phyloP scores from a whole-genome alignment of 169 alveolate genomes.

The Eimeria sp. region DNA sequence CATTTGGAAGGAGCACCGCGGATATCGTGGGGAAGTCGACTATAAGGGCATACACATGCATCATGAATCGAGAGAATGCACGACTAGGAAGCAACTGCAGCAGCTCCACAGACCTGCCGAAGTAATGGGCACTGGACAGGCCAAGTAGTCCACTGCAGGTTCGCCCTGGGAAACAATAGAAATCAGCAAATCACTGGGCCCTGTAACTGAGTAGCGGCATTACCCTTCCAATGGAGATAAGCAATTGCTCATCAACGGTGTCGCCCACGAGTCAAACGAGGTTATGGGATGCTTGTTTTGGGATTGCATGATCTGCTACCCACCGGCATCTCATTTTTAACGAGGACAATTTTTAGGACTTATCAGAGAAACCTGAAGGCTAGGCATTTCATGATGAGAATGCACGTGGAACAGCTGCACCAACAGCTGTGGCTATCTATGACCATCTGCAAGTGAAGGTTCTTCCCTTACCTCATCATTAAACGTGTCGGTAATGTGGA shows the following conservation, averaged over 20 bases:
- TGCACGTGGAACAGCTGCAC: neutral
- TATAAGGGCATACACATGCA: conserved; percentile 6
- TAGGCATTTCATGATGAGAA: neutral
- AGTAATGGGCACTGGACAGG: neutral
- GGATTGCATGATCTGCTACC: neutral
- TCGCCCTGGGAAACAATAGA: neutral
- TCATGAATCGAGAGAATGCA: neutral
- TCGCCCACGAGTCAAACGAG: neutral
- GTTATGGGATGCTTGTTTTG: neutral
- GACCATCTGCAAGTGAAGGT: neutral
- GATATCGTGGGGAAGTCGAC: conserved; percentile 11
- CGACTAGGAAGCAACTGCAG: neutral
- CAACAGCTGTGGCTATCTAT: neutral
- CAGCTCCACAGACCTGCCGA: neutral
- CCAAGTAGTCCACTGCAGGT: neutral
- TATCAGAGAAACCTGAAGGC: neutral
- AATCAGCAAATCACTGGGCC: neutral
- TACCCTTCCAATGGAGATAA: neutral
- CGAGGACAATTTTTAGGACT: neutral
- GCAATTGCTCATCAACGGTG: neutral
- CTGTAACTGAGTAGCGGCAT: neutral
- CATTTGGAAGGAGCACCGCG: conserved; percentile 3
- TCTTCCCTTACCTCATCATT: neutral
- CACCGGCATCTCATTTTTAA: neutral
- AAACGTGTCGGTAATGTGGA: neutral